Conservation (phyloP, 2,329 filamentous ascomycete genomes). For the Diaporthe velutina region DNA sequence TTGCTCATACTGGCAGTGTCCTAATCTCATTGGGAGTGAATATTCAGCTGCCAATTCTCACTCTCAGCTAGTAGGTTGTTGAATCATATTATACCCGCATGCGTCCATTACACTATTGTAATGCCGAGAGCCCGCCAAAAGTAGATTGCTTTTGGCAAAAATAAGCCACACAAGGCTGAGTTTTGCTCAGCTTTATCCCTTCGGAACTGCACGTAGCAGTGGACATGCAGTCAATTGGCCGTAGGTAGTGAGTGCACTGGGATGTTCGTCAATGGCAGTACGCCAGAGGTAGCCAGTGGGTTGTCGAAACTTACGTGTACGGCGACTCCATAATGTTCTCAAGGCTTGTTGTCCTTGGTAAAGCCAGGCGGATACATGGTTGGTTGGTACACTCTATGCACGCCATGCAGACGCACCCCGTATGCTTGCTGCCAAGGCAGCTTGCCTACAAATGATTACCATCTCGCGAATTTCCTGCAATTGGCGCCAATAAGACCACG, state of each 20-base stretch:
- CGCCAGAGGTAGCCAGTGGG: background rate
- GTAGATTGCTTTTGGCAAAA: background rate
- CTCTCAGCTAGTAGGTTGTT: background rate
- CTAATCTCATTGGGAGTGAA: background rate
- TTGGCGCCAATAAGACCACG: background rate
- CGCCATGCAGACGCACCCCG: background rate
- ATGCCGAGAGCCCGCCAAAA: background rate
- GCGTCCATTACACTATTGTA: background rate
- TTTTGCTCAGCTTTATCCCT: background rate
- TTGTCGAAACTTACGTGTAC: background rate
- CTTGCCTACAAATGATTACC: background rate
- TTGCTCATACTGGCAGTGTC: background rate
- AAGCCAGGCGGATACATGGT: background rate
- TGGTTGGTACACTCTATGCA: background rate
- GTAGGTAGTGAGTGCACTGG: background rate
- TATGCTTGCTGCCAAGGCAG: background rate
- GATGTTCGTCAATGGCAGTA: background rate
- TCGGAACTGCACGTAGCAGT: background rate
- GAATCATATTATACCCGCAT: background rate
- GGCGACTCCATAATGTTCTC: background rate
- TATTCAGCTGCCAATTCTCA: background rate
- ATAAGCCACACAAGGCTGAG: background rate
- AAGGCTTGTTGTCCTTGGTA: background rate
- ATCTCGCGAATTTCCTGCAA: background rate
- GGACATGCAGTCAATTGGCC: no score